These are phyloP conservation scores for Salvia hispanica DNA, from an alignment of 257 asterid species.

Conservation along the genomic window DNA sequence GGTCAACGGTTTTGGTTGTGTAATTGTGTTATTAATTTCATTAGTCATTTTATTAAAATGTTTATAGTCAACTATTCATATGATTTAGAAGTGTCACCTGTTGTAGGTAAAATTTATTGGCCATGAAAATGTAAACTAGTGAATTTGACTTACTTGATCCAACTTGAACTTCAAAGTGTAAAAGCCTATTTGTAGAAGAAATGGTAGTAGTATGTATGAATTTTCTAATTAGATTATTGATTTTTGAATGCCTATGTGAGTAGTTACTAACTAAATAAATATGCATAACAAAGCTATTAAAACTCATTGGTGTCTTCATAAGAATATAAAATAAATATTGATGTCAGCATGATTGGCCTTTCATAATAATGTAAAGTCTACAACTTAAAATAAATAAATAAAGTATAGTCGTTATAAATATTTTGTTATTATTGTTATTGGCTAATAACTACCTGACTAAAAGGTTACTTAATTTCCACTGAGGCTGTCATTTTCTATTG, in stretches of 20 bases:
- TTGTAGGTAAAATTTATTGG: neutral
- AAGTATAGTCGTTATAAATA: too few species aligned
- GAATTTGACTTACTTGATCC: neutral
- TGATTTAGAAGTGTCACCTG: neutral
- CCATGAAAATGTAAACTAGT: neutral
- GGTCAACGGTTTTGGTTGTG: neutral
- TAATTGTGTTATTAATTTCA: neutral
- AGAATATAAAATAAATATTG: neutral
- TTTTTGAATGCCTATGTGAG: too few species aligned
- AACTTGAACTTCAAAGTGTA: neutral
- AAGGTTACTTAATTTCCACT: neutral
- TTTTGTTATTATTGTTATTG: too few species aligned
- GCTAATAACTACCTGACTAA: neutral
- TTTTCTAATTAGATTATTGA: neutral
- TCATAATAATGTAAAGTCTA: conserved; percentile 37
- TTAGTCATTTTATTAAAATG: neutral
- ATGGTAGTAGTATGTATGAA: neutral
- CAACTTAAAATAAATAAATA: too few species aligned
- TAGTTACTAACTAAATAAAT: too few species aligned
- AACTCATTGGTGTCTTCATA: too few species aligned
- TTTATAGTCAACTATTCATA: neutral
- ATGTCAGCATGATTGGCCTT: conserved; percentile 38
- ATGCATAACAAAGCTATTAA: too few species aligned
- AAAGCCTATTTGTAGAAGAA: neutral
- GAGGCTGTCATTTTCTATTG: conserved; percentile 15